Evolutionary conservation across 306 rosid genomes (phyloP), one percentile per base, ranked within the genome.

Genomic region (Cucumis melo): DNA sequence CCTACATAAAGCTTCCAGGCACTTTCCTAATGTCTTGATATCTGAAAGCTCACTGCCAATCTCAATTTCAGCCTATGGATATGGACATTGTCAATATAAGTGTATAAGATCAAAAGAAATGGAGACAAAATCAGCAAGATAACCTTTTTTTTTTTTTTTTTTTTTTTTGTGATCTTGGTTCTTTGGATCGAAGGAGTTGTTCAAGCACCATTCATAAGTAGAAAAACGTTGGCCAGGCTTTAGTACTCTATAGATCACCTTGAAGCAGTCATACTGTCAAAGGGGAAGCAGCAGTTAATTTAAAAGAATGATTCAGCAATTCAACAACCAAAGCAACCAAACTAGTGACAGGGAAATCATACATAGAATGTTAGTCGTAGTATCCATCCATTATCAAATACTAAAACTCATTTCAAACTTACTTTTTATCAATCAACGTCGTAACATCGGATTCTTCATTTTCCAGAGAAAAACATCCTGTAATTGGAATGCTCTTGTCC

Each of bases 361-460:
- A 50, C 17, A 78, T 56, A 21, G 76, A 72, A 23, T 76, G 53
- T 38, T 72, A 51, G 77, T 32, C 77, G 23, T 66, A 32, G 63
- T 79, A 74, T 50, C 76, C 80, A 48, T 15, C 57, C 27, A 44
- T 36, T 20, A 9, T 34, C 16, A 42, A 20, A 11, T 27, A 41
- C 64, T 20, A 38, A 24, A 46, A 77, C 58, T 46, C 41, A 9
- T 21, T 82, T 64, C 38, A 46, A 77, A 64, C 83, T 16, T 58
- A 94, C 99, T 96, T 92, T 89, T 88, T 92, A 87, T 94, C 99
- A 83, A 94, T 94, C 90, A 94, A 90, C 80, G 97, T 93, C 46
- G 90, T 88, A 83, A 85, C 84, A 79, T 92, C 96, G 34, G 96
- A 92, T 80, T 94, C 96, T 78, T 94, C 99, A 82, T 87, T 90